Evolutionary conservation across 345 rosid genomes (phyloP).

Genomic region (Physaria fendleri): DNA sequence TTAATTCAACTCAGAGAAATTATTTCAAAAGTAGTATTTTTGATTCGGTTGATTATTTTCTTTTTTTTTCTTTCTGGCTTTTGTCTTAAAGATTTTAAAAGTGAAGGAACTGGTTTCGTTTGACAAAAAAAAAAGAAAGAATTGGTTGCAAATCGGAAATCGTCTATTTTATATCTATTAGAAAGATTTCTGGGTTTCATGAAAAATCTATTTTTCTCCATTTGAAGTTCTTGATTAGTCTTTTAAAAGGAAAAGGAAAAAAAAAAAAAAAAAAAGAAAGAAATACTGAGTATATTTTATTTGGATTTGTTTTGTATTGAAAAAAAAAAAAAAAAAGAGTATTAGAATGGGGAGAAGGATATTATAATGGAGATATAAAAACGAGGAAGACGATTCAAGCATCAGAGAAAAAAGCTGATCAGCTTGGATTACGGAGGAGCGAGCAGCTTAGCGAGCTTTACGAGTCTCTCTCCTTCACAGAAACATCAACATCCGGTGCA

Average conservation of each 20-base stretch:
- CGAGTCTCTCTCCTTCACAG: slow-evolving; percentile 51
- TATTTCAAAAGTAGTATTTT: no score
- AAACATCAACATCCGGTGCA: slow-evolving; percentile 32
- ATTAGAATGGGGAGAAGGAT: slow-evolving; percentile 86
- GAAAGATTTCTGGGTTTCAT: background rate
- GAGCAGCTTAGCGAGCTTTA: slow-evolving; percentile 78
- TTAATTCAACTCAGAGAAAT: background rate
- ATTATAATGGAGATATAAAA: slow-evolving; percentile 94
- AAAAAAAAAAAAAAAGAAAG: no score
- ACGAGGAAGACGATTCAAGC: slow-evolving; percentile 82
- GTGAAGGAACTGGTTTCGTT: no score
- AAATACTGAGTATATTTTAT: background rate
- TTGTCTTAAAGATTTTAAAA: no score
- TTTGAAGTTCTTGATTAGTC: slow-evolving; percentile 13
- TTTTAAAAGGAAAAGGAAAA: no score
- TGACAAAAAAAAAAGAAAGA: no score
- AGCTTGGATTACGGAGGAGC: slow-evolving; percentile 68
- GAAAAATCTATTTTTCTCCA: background rate
- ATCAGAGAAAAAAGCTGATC: slow-evolving; percentile 53
- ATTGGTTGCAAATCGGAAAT: no score
- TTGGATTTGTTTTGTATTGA: background rate
- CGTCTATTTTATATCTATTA: no score
- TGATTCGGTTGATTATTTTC: background rate
- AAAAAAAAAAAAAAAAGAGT: slow-evolving; percentile 41
- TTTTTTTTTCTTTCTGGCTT: no score